A percentile compares a stretch with the other conserved stretches of the same genome.
Conservation (phyloP, 768 basidiomycete species). For the Leucosporidium yakuticum region DNA sequence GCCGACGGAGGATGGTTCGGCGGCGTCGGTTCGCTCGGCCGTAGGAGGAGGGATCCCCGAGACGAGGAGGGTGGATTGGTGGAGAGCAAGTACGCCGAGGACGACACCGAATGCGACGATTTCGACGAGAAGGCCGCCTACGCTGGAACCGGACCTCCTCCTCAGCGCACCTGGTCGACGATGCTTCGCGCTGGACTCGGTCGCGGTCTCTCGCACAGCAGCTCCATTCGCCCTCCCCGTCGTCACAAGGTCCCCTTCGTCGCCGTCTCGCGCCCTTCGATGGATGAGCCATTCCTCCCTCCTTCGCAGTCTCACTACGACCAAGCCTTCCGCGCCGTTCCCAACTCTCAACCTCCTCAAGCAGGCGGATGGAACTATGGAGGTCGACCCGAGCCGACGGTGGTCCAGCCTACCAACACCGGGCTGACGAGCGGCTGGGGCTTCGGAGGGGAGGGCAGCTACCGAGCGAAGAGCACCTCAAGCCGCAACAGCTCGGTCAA, state of each 20-base stretch:
- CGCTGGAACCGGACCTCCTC: background rate
- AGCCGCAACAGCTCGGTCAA: background rate
- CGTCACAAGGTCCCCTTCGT: slow-evolving; percentile 15
- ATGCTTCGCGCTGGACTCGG: background rate
- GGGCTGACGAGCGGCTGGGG: background rate
- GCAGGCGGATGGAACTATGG: too few species aligned
- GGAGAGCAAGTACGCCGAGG: slow-evolving; percentile 5
- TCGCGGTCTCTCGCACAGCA: too few species aligned
- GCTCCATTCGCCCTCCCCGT: too few species aligned
- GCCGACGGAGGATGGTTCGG: background rate
- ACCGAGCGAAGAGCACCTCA: slow-evolving; percentile 13
- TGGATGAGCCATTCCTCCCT: slow-evolving; percentile 24
- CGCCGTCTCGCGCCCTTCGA: slow-evolving; percentile 18
- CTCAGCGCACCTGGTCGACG: background rate
- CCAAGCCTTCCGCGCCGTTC: too few species aligned
- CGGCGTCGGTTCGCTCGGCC: background rate
- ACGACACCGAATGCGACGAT: slow-evolving; percentile 2
- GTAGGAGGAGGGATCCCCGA: background rate
- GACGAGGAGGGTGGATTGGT: slow-evolving; percentile 17
- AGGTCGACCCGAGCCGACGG: too few species aligned
- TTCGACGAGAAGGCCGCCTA: slow-evolving; percentile 3
- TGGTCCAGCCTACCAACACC: too few species aligned
- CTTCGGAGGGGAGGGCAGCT: background rate
- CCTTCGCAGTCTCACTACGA: slow-evolving; percentile 3
- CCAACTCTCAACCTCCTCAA: too few species aligned